Base-by-base conservation (phyloP, 257 asterid species). In the Ocimum tenuiflorum region DNA sequence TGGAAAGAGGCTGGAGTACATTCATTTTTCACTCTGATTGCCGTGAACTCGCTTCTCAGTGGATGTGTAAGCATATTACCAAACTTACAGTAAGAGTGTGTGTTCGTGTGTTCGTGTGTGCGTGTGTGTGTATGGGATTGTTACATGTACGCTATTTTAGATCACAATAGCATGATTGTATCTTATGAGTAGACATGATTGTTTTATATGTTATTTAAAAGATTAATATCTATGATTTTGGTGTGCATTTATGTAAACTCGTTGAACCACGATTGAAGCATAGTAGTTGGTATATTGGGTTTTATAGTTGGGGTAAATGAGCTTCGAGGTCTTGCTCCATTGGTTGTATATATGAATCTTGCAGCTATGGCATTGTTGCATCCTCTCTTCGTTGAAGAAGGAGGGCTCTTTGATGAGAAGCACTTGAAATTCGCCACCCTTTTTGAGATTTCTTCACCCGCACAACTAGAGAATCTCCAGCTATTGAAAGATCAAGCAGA, bases 1-100 rank as follows among this genome's bases (percentile, higher is more conserved):
- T 85, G n/a, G 96, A 88, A 73, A 83, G 95, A 71, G 97, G 95
- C 35, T 91, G 97, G 97, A 77, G 64, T 50, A 86, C 91, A 55
- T 85, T 91, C 61, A 56, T 91, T 38, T 91, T 91, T 73, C 76
- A 68, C 45, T 60, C 86, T 8, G 47, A 73, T 47, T 63, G 73
- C 50, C 94, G 86, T 3, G 74, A 81, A 54, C 82, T 91, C 52
- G 95, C 97, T 64, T 73, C 57, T 53, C 85, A 91, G 4, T 91
- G 97, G 95, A 77, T 86, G 68, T 75, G 97, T 91, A 79, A 80
- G 89, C 64, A 22, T 7, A 33, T 8, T 6, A 6, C 43, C 47
- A 17, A 17, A 10, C 48, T 57, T 31, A 7, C 14, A 13, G 12
- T 54, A 5, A 7, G 20, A 8, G 14, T 2, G 7, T 65, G n/a